These are phyloP conservation scores for Clonostachys byssicola DNA, from an alignment of 2,329 filamentous ascomycete species.

Conservation along the genomic window DNA sequence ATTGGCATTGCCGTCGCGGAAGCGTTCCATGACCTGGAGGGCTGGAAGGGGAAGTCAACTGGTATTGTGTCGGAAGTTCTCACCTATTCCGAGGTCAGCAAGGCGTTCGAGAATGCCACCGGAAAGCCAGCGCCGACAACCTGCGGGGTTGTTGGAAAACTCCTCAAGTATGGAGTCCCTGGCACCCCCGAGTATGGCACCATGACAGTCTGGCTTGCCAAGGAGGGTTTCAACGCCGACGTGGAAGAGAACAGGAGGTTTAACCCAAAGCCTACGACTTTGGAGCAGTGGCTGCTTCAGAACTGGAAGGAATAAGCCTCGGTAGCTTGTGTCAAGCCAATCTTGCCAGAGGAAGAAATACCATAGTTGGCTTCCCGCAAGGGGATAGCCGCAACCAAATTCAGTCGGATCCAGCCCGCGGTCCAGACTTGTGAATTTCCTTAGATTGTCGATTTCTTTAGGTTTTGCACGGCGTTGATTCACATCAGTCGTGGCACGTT, in stretches of 20 bases:
- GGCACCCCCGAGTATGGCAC: not conserved
- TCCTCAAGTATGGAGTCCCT: not conserved
- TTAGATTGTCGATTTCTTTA: too few species aligned
- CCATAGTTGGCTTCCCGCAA: too few species aligned
- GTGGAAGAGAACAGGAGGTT: not conserved
- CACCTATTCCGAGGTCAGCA: not conserved
- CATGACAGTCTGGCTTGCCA: not conserved
- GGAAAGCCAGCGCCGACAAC: not conserved
- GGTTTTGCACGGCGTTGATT: too few species aligned
- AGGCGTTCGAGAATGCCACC: not conserved
- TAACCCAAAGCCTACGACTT: slow-evolving; percentile 6
- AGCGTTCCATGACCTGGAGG: slow-evolving; percentile 22
- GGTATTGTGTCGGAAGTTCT: not conserved
- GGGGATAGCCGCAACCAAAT: too few species aligned
- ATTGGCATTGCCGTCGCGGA: slow-evolving; percentile 34
- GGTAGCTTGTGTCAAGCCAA: too few species aligned
- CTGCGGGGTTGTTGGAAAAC: not conserved
- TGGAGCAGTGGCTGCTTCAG: slow-evolving; percentile 4
- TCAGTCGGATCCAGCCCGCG: too few species aligned
- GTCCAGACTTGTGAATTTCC: too few species aligned
- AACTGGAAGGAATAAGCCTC: not conserved
- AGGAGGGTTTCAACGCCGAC: not conserved
- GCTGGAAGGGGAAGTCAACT: slow-evolving; percentile 10
- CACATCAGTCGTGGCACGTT: too few species aligned
- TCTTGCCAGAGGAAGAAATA: too few species aligned